A percentile compares a stretch with the other conserved stretches of the same genome.
Evolutionary conservation across 257 asterid species (phyloP).

Genomic region (Fraxinus excelsior): DNA sequence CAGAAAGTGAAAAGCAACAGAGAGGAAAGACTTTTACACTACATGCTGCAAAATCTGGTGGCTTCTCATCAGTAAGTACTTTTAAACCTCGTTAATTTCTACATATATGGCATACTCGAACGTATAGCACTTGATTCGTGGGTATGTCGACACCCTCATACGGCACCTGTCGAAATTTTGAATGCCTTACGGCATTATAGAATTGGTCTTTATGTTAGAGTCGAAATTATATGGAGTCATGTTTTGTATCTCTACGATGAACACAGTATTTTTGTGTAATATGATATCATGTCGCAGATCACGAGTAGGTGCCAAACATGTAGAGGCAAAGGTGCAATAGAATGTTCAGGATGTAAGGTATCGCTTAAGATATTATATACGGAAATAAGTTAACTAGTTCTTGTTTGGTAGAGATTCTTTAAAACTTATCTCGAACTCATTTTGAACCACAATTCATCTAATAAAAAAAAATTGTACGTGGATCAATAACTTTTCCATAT

Average conservation of each 20-base stretch:
- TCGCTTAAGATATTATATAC: background rate
- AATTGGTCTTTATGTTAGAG: too few species aligned
- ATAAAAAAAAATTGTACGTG: too few species aligned
- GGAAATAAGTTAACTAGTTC: too few species aligned
- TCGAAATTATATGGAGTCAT: background rate
- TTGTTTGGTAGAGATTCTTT: too few species aligned
- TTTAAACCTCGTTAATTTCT: background rate
- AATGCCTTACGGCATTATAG: too few species aligned
- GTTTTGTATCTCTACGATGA: background rate
- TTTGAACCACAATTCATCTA: too few species aligned
- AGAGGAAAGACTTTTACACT: constrained; percentile 20
- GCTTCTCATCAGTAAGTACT: constrained; percentile 53
- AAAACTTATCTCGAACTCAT: too few species aligned
- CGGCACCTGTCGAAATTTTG: too few species aligned
- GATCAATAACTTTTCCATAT: too few species aligned
- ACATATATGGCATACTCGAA: background rate
- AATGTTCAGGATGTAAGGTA: constrained; percentile 90
- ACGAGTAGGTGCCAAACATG: constrained; percentile 58
- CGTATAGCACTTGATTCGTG: too few species aligned
- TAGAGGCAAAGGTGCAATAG: constrained; percentile 81
- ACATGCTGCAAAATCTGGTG: constrained; percentile 68
- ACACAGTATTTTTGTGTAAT: background rate
- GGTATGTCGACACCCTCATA: too few species aligned
- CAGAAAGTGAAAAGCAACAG: constrained; percentile 26
- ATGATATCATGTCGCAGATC: constrained; percentile 38